These are phyloP conservation scores for Coemansia sp. DNA, from an alignment of 192 early-diverging fungal genomes.

Conservation along the genomic window DNA sequence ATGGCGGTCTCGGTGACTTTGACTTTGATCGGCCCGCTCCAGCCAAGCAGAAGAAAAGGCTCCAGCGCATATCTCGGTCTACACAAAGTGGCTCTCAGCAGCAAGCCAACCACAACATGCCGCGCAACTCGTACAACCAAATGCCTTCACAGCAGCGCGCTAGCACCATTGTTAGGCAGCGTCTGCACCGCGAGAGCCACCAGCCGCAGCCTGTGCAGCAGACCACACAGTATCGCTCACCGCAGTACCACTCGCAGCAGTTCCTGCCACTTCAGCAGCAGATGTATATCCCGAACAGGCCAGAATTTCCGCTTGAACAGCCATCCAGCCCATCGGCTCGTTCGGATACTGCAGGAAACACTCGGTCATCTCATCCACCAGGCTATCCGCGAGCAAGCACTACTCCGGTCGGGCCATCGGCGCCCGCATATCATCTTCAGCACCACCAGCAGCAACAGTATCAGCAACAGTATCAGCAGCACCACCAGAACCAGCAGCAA, in stretches of 20 bases:
- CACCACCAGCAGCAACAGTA: neutral
- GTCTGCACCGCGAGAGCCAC: constrained; percentile 17
- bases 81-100: constrained; percentile 12
- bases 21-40: constrained; percentile 45
- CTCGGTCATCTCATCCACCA: constrained; percentile 9
- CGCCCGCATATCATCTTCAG: constrained; percentile 10
- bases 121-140: constrained; percentile 2
- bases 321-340: constrained; percentile 26
- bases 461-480: no score
- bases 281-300: constrained; percentile 7
- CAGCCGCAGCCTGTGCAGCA: constrained; percentile 11
- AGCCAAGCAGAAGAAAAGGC: constrained; percentile 32
- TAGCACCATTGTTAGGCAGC: constrained; percentile 19
- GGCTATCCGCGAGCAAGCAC: constrained; percentile 31
- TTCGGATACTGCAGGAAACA: constrained; percentile 24
- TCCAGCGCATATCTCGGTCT: constrained; percentile 41
- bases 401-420: neutral
- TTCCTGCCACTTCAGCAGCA: constrained; percentile 7
- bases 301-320: constrained; percentile 12
- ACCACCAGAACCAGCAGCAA: neutral
- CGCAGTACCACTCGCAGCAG: constrained; percentile 23
- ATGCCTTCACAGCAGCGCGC: constrained; percentile 5
- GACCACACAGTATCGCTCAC: constrained; percentile 12
- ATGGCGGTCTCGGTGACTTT: constrained; percentile 15
- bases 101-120: constrained; percentile 8